phyloP scores from a whole-genome alignment of 2,329 filamentous ascomycete species.

The Ceratocystiopsis minuta region DNA sequence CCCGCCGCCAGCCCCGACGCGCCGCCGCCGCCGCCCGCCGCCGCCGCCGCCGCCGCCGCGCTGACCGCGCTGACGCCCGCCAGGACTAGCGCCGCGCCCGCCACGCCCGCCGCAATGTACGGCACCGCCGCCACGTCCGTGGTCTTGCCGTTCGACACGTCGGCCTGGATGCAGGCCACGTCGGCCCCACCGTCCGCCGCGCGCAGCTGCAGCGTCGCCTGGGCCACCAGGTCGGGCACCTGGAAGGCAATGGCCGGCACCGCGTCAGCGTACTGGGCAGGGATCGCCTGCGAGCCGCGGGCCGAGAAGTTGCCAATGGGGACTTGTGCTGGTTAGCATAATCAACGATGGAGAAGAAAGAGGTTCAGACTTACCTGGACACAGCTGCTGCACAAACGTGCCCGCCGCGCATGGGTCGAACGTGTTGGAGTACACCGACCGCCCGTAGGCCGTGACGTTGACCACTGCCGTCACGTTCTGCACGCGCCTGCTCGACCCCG shows the following conservation, averaged over 20 bases:
- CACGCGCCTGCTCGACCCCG: conserved; percentile 51
- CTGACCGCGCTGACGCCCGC: conserved; percentile 54
- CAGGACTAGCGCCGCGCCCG: conserved; percentile 62
- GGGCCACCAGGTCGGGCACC: conserved; percentile 75
- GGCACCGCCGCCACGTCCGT: conserved; percentile 56
- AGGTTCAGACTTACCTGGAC: conserved; percentile 30
- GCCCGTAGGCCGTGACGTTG: conserved; percentile 69
- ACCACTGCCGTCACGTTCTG: conserved; percentile 70
- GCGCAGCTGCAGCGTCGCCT: conserved; percentile 61
- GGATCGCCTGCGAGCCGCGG: conserved; percentile 52
- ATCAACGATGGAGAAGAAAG: no score
- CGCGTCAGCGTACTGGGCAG: conserved; percentile 47
- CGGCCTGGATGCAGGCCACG: conserved; percentile 68
- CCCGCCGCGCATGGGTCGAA: conserved; percentile 66
- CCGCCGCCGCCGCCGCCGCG: conserved; percentile 28
- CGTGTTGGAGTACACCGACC: conserved; percentile 54
- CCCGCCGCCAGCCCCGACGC: conserved; percentile 33
- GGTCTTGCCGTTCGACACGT: conserved; percentile 76
- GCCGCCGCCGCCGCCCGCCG: conserved; percentile 16
- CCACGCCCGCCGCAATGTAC: conserved; percentile 69
- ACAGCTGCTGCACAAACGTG: conserved; percentile 56
- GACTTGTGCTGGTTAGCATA: conserved; percentile 27
- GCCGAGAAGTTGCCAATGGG: conserved; percentile 60
- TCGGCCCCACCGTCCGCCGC: conserved; percentile 38
- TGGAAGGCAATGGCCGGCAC: conserved; percentile 83